Evolutionary conservation across 345 rosid species (phyloP).

Genomic region (Euphorbia pulcherrima): DNA sequence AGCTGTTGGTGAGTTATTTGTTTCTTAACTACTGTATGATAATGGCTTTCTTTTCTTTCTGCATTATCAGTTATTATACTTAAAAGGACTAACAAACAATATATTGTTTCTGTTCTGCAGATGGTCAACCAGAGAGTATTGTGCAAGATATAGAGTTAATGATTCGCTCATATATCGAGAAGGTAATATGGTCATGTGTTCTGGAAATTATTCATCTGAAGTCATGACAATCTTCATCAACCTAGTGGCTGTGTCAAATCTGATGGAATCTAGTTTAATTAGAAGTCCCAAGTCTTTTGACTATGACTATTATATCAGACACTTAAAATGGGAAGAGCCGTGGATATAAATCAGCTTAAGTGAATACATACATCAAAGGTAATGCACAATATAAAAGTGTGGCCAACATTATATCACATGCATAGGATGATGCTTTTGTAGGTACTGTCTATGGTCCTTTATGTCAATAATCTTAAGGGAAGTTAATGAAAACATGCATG

Average conservation of each 20-base stretch:
- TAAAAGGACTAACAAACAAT: constrained; percentile 13
- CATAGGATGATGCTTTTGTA: neutral
- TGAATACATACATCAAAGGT: neutral
- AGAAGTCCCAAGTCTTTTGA: constrained; percentile 7
- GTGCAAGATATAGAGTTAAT: constrained; percentile 88
- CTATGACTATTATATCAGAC: neutral
- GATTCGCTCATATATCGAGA: constrained; percentile 82
- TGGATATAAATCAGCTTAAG: neutral
- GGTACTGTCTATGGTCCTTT: neutral
- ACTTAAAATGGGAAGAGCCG: neutral
- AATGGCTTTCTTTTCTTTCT: neutral
- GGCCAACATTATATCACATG: neutral
- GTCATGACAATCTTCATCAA: neutral
- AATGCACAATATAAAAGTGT: neutral
- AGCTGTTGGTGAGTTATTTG: constrained; percentile 69
- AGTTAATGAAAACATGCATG: neutral
- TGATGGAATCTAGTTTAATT: neutral
- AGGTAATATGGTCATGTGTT: constrained; percentile 41
- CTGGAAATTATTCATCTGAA: constrained; percentile 5
- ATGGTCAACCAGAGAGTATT: constrained; percentile 84
- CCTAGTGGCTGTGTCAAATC: neutral
- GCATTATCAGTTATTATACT: constrained; percentile 1
- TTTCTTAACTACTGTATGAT: constrained; percentile 7
- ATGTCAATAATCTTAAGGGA: neutral
- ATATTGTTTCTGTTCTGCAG: constrained; percentile 36